These are phyloP conservation scores for Arabidopsis suecica DNA, from an alignment of 345 rosid genomes.

Conservation along the genomic window DNA sequence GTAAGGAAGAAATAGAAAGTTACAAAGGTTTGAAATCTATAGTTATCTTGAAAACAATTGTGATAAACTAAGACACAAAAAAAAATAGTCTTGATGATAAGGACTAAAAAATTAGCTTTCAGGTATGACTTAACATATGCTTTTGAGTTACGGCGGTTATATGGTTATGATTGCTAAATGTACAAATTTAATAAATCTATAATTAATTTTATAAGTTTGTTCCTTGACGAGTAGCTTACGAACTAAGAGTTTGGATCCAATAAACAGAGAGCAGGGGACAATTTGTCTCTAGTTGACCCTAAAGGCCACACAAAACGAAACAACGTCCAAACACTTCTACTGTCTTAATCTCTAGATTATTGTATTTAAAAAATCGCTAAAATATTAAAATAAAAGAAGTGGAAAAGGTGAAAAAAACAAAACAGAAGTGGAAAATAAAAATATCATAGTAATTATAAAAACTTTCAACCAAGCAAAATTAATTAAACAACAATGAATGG, in stretches of 20 bases:
- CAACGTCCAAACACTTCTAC: constrained; percentile 24
- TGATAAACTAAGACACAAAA: not conserved
- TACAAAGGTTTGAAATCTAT: not conserved
- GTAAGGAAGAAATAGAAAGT: too few relatives aligned
- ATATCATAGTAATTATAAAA: too few relatives aligned
- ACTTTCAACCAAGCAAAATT: too few relatives aligned
- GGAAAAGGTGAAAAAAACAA: not conserved
- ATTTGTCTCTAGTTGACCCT: constrained; percentile 32
- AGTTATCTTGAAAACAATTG: not conserved
- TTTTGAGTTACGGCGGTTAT: constrained; percentile 4
- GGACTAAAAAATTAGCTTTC: not conserved
- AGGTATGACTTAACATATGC: not conserved
- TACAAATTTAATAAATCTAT: not conserved
- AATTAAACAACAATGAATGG: too few relatives aligned
- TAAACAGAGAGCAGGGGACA: constrained; percentile 31
- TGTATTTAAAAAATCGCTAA: not conserved
- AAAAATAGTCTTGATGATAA: not conserved
- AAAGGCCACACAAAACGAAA: constrained; percentile 38
- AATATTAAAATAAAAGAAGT: constrained; percentile 17
- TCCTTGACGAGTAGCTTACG: constrained; percentile 17
- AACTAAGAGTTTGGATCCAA: constrained; percentile 37
- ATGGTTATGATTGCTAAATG: not conserved
- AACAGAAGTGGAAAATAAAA: too few relatives aligned
- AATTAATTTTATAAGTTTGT: not conserved
- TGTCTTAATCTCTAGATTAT: constrained; percentile 9